These are phyloP conservation scores for Patellifolia procumbens DNA, from an alignment of 179 eudicot genomes.

Conservation along the genomic window DNA sequence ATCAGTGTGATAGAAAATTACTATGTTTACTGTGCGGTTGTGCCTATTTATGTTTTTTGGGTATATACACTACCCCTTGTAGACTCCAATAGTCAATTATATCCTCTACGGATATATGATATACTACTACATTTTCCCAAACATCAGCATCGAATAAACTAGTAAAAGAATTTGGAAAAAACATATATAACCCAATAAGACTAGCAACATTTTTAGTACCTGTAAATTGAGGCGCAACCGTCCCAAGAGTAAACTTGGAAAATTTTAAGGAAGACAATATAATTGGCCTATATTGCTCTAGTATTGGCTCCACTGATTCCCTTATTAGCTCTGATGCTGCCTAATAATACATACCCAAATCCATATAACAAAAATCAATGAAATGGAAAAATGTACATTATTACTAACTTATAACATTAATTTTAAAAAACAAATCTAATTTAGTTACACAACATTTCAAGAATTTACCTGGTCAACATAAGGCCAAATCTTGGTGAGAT, in stretches of 20 bases:
- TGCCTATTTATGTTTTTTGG: no score
- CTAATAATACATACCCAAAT: constrained; percentile 32
- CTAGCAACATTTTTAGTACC: constrained; percentile 42
- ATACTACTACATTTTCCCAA: background rate
- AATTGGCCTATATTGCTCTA: constrained; percentile 77
- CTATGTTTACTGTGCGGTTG: no score
- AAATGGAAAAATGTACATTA: background rate
- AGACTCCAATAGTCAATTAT: background rate
- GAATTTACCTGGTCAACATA: constrained; percentile 66
- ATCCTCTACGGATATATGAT: no score
- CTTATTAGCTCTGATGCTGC: constrained; percentile 89
- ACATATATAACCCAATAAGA: background rate
- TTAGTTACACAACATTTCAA: background rate
- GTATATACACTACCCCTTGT: no score
- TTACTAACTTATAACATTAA: no score
- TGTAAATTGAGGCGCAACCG: constrained; percentile 93
- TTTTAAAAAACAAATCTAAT: no score
- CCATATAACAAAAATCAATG: background rate
- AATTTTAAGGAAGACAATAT: constrained; percentile 71
- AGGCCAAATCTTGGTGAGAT: constrained; percentile 85
- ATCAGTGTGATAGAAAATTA: no score
- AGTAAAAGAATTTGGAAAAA: background rate
- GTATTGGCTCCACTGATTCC: constrained; percentile 75
- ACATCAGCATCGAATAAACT: background rate
- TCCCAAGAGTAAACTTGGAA: constrained; percentile 84